These are phyloP conservation scores for Pichia exigua DNA, from an alignment of 805 yeast species.

Conservation along the genomic window DNA sequence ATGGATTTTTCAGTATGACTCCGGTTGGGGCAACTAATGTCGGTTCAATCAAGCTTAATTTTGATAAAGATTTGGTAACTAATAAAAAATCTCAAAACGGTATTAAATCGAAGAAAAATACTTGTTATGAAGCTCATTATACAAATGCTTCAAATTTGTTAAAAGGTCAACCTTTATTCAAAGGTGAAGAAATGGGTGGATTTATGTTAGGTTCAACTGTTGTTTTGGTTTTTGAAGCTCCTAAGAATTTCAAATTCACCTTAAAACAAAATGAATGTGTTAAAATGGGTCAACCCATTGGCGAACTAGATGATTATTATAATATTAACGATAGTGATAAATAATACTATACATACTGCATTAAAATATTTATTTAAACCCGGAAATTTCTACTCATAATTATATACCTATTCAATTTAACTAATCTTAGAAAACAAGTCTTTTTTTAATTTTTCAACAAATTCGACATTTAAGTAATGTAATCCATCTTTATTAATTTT, in stretches of 20 bases:
- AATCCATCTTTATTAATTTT: slow-evolving; percentile 19
- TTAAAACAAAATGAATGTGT: slow-evolving; percentile 69
- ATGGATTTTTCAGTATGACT: slow-evolving; percentile 97
- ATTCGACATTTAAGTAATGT: slow-evolving; percentile 40
- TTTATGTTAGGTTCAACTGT: slow-evolving; percentile 93
- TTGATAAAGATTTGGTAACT: slow-evolving; percentile 84
- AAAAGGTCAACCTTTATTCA: slow-evolving; percentile 81
- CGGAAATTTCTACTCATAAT: neutral
- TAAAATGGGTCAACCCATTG: slow-evolving; percentile 77
- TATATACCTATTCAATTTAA: neutral
- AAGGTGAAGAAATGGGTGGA: slow-evolving; percentile 97
- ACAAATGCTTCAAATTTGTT: slow-evolving; percentile 64
- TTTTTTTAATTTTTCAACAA: slow-evolving; percentile 45
- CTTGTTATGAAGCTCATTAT: slow-evolving; percentile 93
- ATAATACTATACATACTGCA: neutral
- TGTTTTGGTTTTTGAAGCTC: slow-evolving; percentile 96
- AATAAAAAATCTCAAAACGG: slow-evolving; percentile 59
- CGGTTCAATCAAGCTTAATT: slow-evolving; percentile 86
- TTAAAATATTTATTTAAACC: neutral
- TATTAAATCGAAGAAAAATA: slow-evolving; percentile 52
- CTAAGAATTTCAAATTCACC: slow-evolving; percentile 63
- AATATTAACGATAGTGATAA: neutral
- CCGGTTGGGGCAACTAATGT: slow-evolving; percentile 99
- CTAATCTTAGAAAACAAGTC: slow-evolving; percentile 29
- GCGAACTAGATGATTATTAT: slow-evolving; percentile 26